Conservation (phyloP, 257 asterid species). For the Echites panduratus region DNA sequence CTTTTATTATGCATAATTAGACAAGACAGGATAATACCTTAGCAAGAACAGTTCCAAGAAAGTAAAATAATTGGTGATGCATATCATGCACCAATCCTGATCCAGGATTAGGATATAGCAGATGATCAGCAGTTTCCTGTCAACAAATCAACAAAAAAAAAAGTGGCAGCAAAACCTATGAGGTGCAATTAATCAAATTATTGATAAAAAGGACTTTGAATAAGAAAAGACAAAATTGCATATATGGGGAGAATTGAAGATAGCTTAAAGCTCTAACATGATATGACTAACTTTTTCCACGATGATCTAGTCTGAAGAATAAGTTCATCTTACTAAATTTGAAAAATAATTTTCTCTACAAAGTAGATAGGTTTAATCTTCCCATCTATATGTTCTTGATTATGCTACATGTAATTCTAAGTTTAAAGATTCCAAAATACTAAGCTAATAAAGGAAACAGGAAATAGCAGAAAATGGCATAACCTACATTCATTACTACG, state of each 20-base stretch:
- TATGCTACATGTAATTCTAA: background rate
- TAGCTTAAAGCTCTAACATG: background rate
- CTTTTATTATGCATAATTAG: background rate
- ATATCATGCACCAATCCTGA: constrained; percentile 82
- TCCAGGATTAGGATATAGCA: constrained; percentile 97
- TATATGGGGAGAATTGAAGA: background rate
- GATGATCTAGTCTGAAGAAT: background rate
- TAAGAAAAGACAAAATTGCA: background rate
- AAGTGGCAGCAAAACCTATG: background rate
- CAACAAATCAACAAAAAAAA: background rate
- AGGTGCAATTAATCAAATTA: background rate
- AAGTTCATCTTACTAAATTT: background rate
- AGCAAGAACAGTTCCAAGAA: constrained; percentile 92
- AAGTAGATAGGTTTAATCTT: background rate
- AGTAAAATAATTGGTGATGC: constrained; percentile 88
- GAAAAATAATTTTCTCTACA: background rate
- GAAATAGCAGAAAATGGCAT: background rate
- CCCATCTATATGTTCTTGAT: background rate
- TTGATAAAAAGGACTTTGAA: background rate
- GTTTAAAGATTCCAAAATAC: background rate
- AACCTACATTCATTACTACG: background rate
- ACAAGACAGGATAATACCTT: constrained; percentile 48
- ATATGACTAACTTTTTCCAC: background rate
- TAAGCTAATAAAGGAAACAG: background rate
- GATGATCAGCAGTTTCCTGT: constrained; percentile 94